Conservation (phyloP, 73 alveolate genomes). For the Halteria grandinella region DNA sequence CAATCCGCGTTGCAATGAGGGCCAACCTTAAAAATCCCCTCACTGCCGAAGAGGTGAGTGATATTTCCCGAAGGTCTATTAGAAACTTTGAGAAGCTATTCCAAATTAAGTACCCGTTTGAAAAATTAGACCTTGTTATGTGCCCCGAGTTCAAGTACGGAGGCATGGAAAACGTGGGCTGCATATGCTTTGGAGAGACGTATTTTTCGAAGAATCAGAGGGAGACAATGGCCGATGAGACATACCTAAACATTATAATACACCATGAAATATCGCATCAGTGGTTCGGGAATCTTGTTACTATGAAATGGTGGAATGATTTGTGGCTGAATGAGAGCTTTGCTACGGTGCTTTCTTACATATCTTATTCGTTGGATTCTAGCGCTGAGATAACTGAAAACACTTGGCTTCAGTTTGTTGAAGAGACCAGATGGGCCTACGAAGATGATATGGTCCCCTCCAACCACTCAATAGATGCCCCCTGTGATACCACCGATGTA, state of each 20-base stretch:
- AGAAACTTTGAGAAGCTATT: conserved; percentile 74
- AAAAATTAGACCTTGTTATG: conserved; percentile 81
- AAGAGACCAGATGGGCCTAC: conserved; percentile 66
- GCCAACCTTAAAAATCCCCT: background rate
- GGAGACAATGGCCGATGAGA: conserved; percentile 54
- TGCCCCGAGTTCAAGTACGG: conserved; percentile 91
- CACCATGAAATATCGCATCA: conserved; percentile 69
- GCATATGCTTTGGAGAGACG: conserved; percentile 63
- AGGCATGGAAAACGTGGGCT: conserved; percentile 97
- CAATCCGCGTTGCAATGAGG: background rate
- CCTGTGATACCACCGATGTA: conserved; percentile 71
- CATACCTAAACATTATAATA: conserved; percentile 38
- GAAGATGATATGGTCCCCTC: conserved; percentile 61
- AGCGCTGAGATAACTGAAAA: conserved; percentile 61
- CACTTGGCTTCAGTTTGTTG: conserved; percentile 55
- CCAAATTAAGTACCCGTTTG: conserved; percentile 67
- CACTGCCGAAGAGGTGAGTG: background rate
- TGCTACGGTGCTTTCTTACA: conserved; percentile 64
- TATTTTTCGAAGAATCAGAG: conserved; percentile 59
- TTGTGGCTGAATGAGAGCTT: conserved; percentile 83
- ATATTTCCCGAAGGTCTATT: no score
- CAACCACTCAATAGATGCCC: conserved; percentile 85
- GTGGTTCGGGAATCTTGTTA: conserved; percentile 85
- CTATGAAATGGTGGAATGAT: conserved; percentile 91
- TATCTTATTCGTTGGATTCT: conserved; percentile 20